Evolutionary conservation across 2,329 filamentous ascomycete species (phyloP).

Genomic region (Colletotrichum sp.): DNA sequence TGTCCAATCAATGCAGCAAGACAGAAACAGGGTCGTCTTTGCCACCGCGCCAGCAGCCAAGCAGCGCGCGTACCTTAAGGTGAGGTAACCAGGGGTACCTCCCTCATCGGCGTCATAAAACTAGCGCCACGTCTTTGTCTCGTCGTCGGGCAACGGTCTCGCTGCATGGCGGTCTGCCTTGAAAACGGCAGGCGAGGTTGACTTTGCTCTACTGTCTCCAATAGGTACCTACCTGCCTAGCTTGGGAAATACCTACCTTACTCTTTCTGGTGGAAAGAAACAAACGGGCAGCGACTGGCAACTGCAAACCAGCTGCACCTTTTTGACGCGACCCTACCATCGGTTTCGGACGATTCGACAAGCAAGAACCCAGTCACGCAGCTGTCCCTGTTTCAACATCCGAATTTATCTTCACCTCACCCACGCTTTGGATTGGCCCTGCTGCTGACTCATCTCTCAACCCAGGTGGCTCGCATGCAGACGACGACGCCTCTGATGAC

Average conservation of each 20-base stretch:
- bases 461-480: conserved; percentile 6
- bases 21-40: neutral
- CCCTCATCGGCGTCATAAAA: neutral
- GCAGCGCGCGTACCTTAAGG: neutral
- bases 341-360: conserved; percentile 1
- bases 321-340: neutral
- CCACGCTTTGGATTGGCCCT: neutral
- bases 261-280: neutral
- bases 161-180: neutral
- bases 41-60: neutral
- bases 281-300: neutral
- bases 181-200: neutral
- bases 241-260: neutral
- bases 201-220: neutral
- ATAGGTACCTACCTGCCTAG: neutral
- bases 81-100: neutral
- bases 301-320: neutral
- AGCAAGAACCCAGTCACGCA: neutral
- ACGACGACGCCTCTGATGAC: conserved; percentile 16
- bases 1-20: neutral
- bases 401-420: neutral
- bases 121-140: neutral
- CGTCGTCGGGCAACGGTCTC: neutral
- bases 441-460: conserved; percentile 11
- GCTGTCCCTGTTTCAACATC: neutral